Conservation (phyloP, 768 basidiomycete genomes). For the Phylloporus scabripes region DNA sequence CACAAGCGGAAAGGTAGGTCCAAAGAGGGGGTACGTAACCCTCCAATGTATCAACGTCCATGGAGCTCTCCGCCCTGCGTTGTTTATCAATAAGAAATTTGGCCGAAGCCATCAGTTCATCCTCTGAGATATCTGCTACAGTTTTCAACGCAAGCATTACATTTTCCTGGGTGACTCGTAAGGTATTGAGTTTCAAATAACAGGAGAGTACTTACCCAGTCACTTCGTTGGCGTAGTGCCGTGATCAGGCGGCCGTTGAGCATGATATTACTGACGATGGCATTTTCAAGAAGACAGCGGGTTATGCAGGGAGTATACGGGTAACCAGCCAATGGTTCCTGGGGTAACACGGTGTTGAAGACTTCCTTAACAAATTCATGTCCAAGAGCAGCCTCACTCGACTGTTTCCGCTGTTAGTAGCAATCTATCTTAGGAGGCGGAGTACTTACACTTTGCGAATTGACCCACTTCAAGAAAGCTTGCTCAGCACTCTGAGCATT, state of each 20-base stretch:
- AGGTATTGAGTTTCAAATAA: neutral
- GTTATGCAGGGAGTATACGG: slow-evolving; percentile 55
- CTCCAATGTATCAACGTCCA: slow-evolving; percentile 34
- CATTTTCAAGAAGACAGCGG: slow-evolving; percentile 50
- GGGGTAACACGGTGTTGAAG: slow-evolving; percentile 45
- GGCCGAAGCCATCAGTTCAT: slow-evolving; percentile 53
- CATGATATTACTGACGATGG: slow-evolving; percentile 57
- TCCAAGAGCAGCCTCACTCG: slow-evolving; percentile 19
- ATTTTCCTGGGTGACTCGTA: slow-evolving; percentile 22
- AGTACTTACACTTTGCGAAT: slow-evolving; percentile 27
- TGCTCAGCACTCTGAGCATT: slow-evolving; percentile 49
- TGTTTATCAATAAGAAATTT: slow-evolving; percentile 39
- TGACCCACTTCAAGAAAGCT: slow-evolving; percentile 59
- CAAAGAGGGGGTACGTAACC: slow-evolving; percentile 31
- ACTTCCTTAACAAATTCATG: slow-evolving; percentile 59
- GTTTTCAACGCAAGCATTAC: slow-evolving; percentile 47
- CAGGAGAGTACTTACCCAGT: slow-evolving; percentile 52
- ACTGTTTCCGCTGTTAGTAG: slow-evolving; percentile 11
- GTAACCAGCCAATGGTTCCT: slow-evolving; percentile 30
- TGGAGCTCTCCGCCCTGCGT: slow-evolving; percentile 24
- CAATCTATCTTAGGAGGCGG: neutral
- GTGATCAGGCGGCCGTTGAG: slow-evolving; percentile 53
- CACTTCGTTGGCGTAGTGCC: slow-evolving; percentile 46
- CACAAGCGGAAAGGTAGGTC: slow-evolving; percentile 34
- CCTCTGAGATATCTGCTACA: slow-evolving; percentile 62